Conservation (phyloP, 352 stramenopile genomes). For the Globisporangium okanoganense region DNA sequence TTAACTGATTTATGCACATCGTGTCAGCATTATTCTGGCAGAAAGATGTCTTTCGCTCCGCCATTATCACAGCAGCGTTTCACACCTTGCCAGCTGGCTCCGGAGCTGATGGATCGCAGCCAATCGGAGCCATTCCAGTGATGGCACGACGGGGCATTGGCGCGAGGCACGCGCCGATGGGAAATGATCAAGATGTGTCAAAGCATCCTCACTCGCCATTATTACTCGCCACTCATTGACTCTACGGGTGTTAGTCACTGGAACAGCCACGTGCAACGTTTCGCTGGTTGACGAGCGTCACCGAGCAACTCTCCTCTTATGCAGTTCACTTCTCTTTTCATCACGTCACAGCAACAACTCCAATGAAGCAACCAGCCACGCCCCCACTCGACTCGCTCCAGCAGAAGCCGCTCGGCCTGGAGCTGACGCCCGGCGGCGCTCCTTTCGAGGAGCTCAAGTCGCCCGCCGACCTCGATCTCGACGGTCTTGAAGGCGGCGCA, state of each 20-base stretch:
- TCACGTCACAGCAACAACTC: background rate
- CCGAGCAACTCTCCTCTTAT: background rate
- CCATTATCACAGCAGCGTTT: too few species aligned
- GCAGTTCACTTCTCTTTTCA: conserved; percentile 6
- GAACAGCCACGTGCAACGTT: background rate
- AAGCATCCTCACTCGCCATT: background rate
- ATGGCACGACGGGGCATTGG: background rate
- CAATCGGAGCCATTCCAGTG: background rate
- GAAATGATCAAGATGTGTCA: background rate
- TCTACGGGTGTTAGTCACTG: background rate
- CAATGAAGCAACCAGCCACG: conserved; percentile 8
- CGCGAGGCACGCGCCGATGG: conserved; percentile 2
- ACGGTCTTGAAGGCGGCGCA: conserved; percentile 24
- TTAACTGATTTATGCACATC: too few species aligned
- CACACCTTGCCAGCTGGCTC: too few species aligned
- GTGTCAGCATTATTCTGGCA: too few species aligned
- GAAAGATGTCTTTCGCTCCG: too few species aligned
- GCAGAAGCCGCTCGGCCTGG: conserved; percentile 2
- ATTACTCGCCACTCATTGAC: background rate
- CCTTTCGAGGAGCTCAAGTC: conserved; percentile 6
- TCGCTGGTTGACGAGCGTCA: background rate
- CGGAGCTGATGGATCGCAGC: too few species aligned
- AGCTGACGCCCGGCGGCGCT: background rate
- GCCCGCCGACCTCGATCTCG: conserved; percentile 4
- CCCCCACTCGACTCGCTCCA: background rate